Evolutionary conservation across 2,329 filamentous ascomycete genomes (phyloP), one percentile per base, ranked within the genome.

Genomic region (Aureobasidium vineae): DNA sequence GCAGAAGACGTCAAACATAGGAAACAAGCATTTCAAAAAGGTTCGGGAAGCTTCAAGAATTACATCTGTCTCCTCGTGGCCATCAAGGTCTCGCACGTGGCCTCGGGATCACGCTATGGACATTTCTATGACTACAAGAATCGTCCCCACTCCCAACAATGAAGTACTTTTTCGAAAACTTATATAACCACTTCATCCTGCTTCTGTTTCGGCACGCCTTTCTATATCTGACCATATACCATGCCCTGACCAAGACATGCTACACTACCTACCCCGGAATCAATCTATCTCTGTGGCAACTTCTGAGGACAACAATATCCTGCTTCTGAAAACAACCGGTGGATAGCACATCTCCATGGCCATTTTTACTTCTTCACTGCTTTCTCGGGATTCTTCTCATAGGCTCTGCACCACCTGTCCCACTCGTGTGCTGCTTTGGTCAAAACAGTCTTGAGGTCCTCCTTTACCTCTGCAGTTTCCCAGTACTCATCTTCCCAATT

Each of bases 401-500:
- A 78, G 23, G 70, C 68, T 67, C 74, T 74, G 65, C 73, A 76
- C 77, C 77, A 80, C 61, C 74, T 76, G 40, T 73, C 74, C 78
- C 79, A 80, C 68, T 80, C 78, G 52, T 67, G 73, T 10, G 77
- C 76, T 1, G 73, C 79, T 68, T 80, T 80, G n/a, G 70, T 68
- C 71, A 79, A 73, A 1, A 77, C 72, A 28, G 71, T 70, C 70
- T 73, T 77, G 57, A 80, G 70, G 73, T 79, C 78, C 15, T 78
- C 77, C 70, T 77, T 78, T 26, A 79, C 77, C 70, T 79, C 78
- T 8, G 67, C 69, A 36, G 74, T 68, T 71, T 79, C 79, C 77
- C 78, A 81, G 68, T 76, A 72, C 71, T 80, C 78, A 65, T 82
- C 79, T 68, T 81, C 79, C 78, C 73, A 80, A 63, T 76, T 80